These are phyloP conservation scores for Biscutella laevigata DNA, from an alignment of 441 rosid species.

Conservation along the genomic window DNA sequence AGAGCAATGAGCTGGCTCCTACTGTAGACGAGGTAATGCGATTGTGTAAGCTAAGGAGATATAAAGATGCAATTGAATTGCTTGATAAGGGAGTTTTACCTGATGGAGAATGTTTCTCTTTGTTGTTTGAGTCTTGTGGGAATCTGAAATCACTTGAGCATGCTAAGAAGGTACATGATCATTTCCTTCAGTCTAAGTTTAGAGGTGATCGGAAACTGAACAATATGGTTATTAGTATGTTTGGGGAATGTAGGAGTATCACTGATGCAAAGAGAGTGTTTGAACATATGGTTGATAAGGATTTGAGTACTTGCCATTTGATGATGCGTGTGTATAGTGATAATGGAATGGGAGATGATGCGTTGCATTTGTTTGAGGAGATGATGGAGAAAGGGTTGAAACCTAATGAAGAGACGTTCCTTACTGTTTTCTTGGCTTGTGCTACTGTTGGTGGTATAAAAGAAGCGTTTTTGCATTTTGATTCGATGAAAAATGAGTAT, in stretches of 20 bases:
- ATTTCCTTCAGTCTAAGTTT: conserved; percentile 52
- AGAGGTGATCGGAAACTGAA: conserved; percentile 56
- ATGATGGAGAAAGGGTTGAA: conserved; percentile 51
- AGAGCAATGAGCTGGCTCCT: conserved; percentile 21
- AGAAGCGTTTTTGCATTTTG: conserved; percentile 73
- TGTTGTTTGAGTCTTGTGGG: conserved; percentile 46
- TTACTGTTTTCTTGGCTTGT: conserved; percentile 59
- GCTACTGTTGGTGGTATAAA: conserved; percentile 70
- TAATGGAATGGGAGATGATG: conserved; percentile 76
- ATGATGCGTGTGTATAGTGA: conserved; percentile 63
- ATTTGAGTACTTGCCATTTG: conserved; percentile 79
- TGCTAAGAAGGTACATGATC: conserved; percentile 83
- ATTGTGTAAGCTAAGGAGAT: conserved; percentile 53
- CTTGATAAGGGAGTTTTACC: conserved; percentile 68
- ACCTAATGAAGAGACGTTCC: conserved; percentile 65
- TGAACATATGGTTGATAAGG: conserved; percentile 67
- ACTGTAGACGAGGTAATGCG: conserved; percentile 40
- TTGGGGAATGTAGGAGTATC: conserved; percentile 55
- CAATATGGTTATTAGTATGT: conserved; percentile 66
- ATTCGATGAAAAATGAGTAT: conserved; percentile 54
- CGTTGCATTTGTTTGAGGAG: conserved; percentile 71
- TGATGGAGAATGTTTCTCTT: conserved; percentile 44
- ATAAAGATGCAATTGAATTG: conserved; percentile 63
- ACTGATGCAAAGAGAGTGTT: conserved; percentile 79
- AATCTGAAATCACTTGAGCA: conserved; percentile 51